Evolutionary conservation across 345 rosid genomes (phyloP).

Genomic region (Balakata baccata): DNA sequence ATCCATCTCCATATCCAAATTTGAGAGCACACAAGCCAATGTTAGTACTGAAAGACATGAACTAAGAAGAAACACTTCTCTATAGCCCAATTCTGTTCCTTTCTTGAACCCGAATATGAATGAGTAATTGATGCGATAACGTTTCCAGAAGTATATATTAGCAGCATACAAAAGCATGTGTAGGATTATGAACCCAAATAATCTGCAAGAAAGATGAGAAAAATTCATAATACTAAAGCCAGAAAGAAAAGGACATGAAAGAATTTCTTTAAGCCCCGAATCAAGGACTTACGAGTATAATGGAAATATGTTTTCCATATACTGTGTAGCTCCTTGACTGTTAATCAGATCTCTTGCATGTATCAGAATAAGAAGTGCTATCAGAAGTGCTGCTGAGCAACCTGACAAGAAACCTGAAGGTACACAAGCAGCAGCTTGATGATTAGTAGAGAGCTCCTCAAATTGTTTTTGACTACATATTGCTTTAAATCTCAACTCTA

Average conservation of each 20-base stretch:
- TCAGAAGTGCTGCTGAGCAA: conserved; percentile 54
- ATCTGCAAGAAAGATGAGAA: conserved; percentile 35
- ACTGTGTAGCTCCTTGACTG: conserved; percentile 43
- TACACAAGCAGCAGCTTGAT: neutral
- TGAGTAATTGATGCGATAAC: conserved; percentile 56
- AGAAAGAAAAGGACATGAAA: neutral
- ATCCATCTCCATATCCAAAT: conserved; percentile 88
- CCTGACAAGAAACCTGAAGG: conserved; percentile 62
- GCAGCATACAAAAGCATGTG: conserved; percentile 65
- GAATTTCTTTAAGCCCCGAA: neutral
- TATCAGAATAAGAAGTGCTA: conserved; percentile 46
- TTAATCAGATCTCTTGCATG: conserved; percentile 48
- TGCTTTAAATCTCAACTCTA: neutral
- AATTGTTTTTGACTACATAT: no score
- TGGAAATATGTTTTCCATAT: conserved; percentile 78
- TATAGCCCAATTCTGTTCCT: conserved; percentile 64
- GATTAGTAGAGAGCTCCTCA: neutral
- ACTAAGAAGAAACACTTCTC: conserved; percentile 56
- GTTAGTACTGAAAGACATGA: conserved; percentile 54
- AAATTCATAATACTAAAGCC: neutral
- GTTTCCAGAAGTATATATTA: conserved; percentile 65
- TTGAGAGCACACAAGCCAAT: conserved; percentile 49
- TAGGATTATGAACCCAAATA: conserved; percentile 60
- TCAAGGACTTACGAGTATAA: conserved; percentile 48
- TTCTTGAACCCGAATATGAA: conserved; percentile 78